Conservation (phyloP, 192 early-diverging fungal genomes). For the Bifiguratus adelaidae region DNA sequence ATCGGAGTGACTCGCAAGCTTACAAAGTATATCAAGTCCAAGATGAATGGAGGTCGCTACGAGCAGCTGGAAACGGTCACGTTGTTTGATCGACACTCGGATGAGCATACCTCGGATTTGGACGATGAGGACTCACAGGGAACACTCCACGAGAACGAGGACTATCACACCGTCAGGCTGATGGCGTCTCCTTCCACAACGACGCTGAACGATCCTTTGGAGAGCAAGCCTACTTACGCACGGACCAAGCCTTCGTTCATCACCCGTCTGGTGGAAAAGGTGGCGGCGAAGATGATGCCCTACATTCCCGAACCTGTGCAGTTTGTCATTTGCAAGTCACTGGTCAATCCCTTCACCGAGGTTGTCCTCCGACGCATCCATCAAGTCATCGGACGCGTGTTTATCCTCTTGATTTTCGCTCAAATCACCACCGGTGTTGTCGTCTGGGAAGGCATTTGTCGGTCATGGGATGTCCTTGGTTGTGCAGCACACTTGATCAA, state of each 20-base stretch:
- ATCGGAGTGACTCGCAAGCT: conserved; percentile 18
- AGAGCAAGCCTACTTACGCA: no score
- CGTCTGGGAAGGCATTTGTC: conserved; percentile 19
- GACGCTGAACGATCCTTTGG: no score
- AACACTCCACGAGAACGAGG: no score
- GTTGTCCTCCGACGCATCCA: conserved; percentile 10
- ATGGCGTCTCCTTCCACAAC: no score
- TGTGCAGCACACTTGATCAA: conserved; percentile 24
- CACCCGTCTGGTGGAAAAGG: no score
- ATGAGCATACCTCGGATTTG: no score
- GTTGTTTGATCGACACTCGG: conserved; percentile 5
- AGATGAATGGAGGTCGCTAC: background rate
- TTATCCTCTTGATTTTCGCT: conserved; percentile 15
- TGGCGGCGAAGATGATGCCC: no score
- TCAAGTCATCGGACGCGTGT: conserved; percentile 10
- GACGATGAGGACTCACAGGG: no score
- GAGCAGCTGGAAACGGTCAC: conserved; percentile 11
- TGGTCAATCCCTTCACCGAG: conserved; percentile 15
- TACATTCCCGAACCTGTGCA: conserved; percentile 12
- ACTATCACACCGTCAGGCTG: no score
- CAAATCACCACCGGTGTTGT: conserved; percentile 19
- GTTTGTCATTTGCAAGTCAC: background rate
- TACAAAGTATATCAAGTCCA: conserved; percentile 10
- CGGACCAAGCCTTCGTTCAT: no score
- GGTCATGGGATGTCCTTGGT: conserved; percentile 18